A percentile compares a stretch with the other conserved stretches of the same genome.
These are phyloP conservation scores for Elongisporangium prolatum DNA, from an alignment of 352 stramenopile genomes.

Conservation along the genomic window DNA sequence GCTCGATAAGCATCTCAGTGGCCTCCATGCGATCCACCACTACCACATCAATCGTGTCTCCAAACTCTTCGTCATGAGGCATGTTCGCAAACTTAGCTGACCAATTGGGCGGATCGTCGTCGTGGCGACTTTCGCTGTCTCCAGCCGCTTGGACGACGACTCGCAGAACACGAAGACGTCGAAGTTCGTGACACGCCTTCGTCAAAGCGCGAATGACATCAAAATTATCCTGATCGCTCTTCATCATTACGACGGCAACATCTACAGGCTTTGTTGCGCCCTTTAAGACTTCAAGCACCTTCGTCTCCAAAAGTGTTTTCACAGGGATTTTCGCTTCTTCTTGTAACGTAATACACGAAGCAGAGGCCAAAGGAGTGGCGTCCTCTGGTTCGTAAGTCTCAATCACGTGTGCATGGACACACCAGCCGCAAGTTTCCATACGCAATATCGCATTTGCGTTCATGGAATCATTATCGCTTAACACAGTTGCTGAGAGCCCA, in stretches of 20 bases:
- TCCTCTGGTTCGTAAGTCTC: constrained; percentile 18
- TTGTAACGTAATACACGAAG: constrained; percentile 4
- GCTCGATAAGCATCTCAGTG: constrained; percentile 64
- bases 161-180: constrained; percentile 40
- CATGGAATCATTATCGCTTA: constrained; percentile 20
- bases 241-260: constrained; percentile 62
- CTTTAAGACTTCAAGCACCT: constrained; percentile 27
- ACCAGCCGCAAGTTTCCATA: constrained; percentile 59
- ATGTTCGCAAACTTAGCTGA: constrained; percentile 45
- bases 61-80: constrained; percentile 42
- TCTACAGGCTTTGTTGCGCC: constrained; percentile 33
- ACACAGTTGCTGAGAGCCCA: constrained; percentile 38
- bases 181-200: constrained; percentile 37
- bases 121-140: constrained; percentile 10
- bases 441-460: constrained; percentile 31
- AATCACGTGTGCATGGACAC: constrained; percentile 40
- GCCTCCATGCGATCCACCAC: constrained; percentile 56
- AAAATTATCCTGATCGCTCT: constrained; percentile 47
- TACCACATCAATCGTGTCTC: constrained; percentile 61
- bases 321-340: constrained; percentile 10
- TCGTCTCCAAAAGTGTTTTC: constrained; percentile 4
- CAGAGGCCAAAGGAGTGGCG: background rate
- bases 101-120: constrained; percentile 22
- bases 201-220: constrained; percentile 46
- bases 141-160: constrained; percentile 52